These are phyloP conservation scores for Plasmodium billcollinsi DNA, from an alignment of 169 alveolate genomes.

Conservation along the genomic window DNA sequence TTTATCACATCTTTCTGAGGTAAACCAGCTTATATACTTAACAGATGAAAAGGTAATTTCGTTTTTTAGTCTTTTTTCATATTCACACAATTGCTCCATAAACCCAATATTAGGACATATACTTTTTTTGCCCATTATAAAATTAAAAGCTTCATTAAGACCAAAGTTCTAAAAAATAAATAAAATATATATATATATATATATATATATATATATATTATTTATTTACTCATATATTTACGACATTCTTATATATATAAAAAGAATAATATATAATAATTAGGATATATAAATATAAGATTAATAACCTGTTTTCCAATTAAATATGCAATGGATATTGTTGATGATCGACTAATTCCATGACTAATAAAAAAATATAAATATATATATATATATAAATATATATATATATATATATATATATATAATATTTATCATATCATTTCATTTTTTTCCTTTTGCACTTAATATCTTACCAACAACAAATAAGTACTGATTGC, in stretches of 20 bases:
- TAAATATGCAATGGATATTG: conserved; percentile 77
- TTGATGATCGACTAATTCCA: conserved; percentile 80
- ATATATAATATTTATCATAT: background rate
- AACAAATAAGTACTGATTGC: conserved; percentile 78
- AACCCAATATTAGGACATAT: conserved; percentile 82
- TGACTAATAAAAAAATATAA: conserved; percentile 45
- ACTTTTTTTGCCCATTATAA: conserved; percentile 71
- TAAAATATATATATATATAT: conserved; percentile 5
- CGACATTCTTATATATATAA: background rate
- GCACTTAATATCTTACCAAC: conserved; percentile 62
- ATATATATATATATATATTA: conserved; percentile 3
- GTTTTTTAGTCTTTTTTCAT: conserved; percentile 66
- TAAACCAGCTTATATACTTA: conserved; percentile 81
- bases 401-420: background rate
- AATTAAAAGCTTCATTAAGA: conserved; percentile 79
- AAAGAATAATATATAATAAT: background rate
- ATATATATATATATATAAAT: background rate
- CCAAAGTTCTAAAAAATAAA: conserved; percentile 43
- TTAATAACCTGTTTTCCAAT: conserved; percentile 75
- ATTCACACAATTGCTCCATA: conserved; percentile 82
- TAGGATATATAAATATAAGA: conserved; percentile 10
- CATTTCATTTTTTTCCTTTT: background rate
- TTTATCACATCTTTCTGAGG: conserved; percentile 64
- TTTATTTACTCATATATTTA: conserved; percentile 23
- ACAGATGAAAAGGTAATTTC: conserved; percentile 56